These are phyloP conservation scores for Eucalyptus curtisii DNA, from an alignment of 345 rosid species.

Conservation along the genomic window DNA sequence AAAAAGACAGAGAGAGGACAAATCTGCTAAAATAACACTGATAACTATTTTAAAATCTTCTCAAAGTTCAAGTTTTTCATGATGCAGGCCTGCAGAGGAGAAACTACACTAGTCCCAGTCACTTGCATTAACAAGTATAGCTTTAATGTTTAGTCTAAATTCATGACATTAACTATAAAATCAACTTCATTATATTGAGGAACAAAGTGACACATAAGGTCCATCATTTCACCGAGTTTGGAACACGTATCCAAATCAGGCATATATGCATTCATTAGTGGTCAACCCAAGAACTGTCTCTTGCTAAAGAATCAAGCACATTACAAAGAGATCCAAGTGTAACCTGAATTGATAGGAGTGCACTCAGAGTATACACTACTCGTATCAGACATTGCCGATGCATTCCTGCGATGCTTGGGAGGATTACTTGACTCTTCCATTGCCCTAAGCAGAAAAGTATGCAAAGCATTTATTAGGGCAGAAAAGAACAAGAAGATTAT, in stretches of 20 bases:
- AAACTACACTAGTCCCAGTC: background rate
- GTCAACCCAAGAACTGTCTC: background rate
- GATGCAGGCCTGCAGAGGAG: background rate
- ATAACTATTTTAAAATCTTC: background rate
- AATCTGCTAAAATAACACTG: background rate
- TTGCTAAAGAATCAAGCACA: background rate
- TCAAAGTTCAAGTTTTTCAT: background rate
- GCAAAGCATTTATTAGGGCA: background rate
- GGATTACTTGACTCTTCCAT: conserved; percentile 30
- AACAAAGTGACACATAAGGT: background rate
- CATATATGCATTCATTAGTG: background rate
- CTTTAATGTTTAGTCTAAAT: background rate
- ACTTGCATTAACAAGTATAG: background rate
- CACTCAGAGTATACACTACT: conserved; percentile 35
- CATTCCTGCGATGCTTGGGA: conserved; percentile 51
- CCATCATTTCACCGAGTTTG: background rate
- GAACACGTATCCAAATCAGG: background rate
- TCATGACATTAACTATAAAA: background rate
- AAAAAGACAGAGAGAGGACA: background rate
- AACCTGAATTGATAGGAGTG: background rate
- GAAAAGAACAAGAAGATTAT: background rate
- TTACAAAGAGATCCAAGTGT: background rate
- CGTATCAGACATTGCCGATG: conserved; percentile 58
- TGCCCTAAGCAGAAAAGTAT: conserved; percentile 15
- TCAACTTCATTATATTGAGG: background rate